Conservation (phyloP, 805 yeast species). For the Metschnikowia shivogae region DNA sequence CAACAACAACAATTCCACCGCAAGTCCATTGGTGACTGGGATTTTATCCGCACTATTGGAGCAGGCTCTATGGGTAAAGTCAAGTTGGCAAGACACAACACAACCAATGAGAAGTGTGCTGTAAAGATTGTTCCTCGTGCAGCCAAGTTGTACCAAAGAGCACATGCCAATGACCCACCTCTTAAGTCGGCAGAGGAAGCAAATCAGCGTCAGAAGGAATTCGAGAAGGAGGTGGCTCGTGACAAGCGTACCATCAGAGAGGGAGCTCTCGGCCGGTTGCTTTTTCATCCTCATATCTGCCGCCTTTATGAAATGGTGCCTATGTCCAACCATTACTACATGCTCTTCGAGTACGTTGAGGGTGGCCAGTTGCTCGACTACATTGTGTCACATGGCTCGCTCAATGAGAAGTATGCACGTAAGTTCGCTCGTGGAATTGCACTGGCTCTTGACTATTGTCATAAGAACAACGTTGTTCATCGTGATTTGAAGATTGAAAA, state of each 20-base stretch:
- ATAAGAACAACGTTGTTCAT: conserved; percentile 90
- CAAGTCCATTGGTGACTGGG: conserved; percentile 94
- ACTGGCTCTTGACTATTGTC: conserved; percentile 90
- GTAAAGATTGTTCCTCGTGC: conserved; percentile 93
- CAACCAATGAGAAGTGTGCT: conserved; percentile 80
- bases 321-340: conserved; percentile 94
- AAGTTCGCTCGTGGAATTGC: conserved; percentile 94
- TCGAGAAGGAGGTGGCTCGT: conserved; percentile 79
- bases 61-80: conserved; percentile 99
- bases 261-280: conserved; percentile 85
- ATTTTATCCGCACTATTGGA: conserved; percentile 88
- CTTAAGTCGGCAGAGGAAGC: conserved; percentile 56
- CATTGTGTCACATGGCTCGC: conserved; percentile 91
- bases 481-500: conserved; percentile 96
- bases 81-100: conserved; percentile 81
- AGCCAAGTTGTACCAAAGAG: conserved; percentile 67
- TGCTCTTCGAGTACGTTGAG: conserved; percentile 93
- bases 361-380: conserved; percentile 98
- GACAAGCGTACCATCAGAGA: conserved; percentile 92
- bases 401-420: conserved; percentile 91
- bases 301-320: conserved; percentile 89
- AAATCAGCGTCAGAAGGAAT: conserved; percentile 60
- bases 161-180: conserved; percentile 66
- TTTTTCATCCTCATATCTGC: conserved; percentile 91
- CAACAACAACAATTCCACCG: conserved; percentile 58